Base-by-base conservation (phyloP, 441 rosid genomes). In the Erodium texanum region DNA sequence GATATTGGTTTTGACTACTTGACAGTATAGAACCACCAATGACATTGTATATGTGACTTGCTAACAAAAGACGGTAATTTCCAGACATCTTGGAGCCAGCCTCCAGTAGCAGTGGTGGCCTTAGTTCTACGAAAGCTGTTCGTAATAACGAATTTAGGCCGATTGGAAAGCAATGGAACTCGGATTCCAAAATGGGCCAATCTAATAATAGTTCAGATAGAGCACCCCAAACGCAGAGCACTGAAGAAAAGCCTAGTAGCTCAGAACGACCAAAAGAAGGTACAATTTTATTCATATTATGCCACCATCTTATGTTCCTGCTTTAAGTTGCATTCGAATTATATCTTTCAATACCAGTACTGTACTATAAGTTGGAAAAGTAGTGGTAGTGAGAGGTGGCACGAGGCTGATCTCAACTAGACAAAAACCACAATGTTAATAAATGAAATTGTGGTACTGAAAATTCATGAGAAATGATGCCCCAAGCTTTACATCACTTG, bases 231-330 rank as follows among this genome's bases (percentile, higher is more conserved):
- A 29, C 73, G 63, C 86, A 71, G 74, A 81, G 71, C 75, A 71
- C 59, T 74, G 80, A 83, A 70, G 86, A 82, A 70, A 85, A 82
- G 79, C 85, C 89, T 65, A 82, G 80, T 75, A 80, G 69, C 79
- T 81, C 87, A 1, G 81, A 84, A 38, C 82, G 98, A 76, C 84
- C 79, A 24, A 93, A 82, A 77, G 91, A 87, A 90, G 98, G 97
- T 86, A 62, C 58, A 64, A 61, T 62, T 71, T 71, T 45, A 18
- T 19, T 19, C 73, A 16, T 29, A 18, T 65, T 34, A 65, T 65
- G 59, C 19, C 9, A n/a, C 16, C 14, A 52, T 52, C 59, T 16
- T 52, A 52, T 52, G 22, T n/a, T 36, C 6, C 10, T 8, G 7
- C 9, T 36, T 4, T 36, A 36, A 4, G 6, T 36, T 36, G 10